Conservation (phyloP, 2,329 filamentous ascomycete species). For the Exserohilum rostratum region DNA sequence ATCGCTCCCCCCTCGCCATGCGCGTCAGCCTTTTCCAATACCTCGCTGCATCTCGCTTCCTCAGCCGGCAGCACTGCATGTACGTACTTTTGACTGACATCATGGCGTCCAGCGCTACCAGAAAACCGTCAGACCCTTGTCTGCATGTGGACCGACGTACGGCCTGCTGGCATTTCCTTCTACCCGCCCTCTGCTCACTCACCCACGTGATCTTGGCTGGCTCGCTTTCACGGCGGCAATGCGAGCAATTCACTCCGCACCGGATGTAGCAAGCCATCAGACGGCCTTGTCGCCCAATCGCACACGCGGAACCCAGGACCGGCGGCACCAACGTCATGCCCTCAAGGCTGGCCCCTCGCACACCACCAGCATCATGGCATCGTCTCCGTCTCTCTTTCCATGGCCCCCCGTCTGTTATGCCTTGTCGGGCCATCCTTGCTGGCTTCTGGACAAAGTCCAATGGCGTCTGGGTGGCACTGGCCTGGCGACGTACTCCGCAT, state of each 20-base stretch:
- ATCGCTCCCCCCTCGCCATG: conserved; percentile 8
- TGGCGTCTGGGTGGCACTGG: conserved; percentile 1
- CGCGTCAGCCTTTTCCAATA: conserved; percentile 16
- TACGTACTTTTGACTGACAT: neutral
- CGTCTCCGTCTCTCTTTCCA: conserved; percentile 13
- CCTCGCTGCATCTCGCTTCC: conserved; percentile 16
- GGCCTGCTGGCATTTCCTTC: neutral
- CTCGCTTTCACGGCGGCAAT: neutral
- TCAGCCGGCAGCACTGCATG: conserved; percentile 2
- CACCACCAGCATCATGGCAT: conserved; percentile 20
- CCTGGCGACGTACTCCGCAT: conserved; percentile 8
- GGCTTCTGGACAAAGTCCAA: conserved; percentile 22
- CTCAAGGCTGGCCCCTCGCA: conserved; percentile 26
- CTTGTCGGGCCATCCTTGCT: conserved; percentile 19
- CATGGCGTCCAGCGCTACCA: conserved; percentile 6
- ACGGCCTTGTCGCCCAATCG: conserved; percentile 4
- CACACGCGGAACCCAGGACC: conserved; percentile 12
- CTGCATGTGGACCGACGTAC: neutral
- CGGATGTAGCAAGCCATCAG: conserved; percentile 17
- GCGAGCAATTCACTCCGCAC: conserved; percentile 25
- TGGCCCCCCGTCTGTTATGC: too few relatives aligned
- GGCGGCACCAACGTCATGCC: conserved; percentile 7
- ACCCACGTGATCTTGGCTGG: neutral
- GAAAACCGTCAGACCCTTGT: neutral
- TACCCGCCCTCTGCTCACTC: neutral